These are phyloP conservation scores for Entophlyctis luteolus DNA, from an alignment of 192 early-diverging fungal species.

Conservation along the genomic window DNA sequence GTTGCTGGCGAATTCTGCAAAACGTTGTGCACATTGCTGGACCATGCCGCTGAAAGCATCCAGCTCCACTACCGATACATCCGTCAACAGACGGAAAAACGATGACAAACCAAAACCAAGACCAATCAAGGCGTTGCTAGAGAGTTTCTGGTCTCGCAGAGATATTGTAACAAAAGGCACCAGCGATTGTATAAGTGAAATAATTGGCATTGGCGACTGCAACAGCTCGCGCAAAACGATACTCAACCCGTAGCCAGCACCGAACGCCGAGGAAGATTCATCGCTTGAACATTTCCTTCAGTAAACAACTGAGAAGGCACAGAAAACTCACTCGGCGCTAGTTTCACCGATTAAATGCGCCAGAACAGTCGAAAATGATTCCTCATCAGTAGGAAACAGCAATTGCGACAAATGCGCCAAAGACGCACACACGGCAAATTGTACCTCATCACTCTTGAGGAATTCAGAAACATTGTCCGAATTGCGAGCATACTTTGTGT, in stretches of 20 bases:
- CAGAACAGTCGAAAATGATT: neutral
- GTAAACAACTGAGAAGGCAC: neutral
- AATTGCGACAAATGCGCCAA: neutral
- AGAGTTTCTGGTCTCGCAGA: neutral
- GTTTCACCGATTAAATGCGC: neutral
- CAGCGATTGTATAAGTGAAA: neutral
- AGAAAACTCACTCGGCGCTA: neutral
- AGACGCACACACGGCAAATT: constrained; percentile 4
- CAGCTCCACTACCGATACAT: no score
- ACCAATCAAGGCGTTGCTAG: neutral
- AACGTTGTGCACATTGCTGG: no score
- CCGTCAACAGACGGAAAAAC: no score
- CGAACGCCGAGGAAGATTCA: neutral
- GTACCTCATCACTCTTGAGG: constrained; percentile 19
- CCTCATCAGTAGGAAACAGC: constrained; percentile 9
- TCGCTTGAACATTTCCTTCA: neutral
- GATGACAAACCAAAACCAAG: neutral
- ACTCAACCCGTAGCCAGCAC: neutral
- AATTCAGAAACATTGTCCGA: neutral
- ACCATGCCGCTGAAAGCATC: no score
- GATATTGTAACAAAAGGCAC: neutral
- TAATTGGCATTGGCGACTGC: neutral
- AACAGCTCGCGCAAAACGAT: neutral
- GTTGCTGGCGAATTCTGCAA: no score
- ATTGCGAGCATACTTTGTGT: neutral